Evolutionary conservation across 75 land plant genomes (phyloP).

Genomic region (Chamaecyparis obtusa): DNA sequence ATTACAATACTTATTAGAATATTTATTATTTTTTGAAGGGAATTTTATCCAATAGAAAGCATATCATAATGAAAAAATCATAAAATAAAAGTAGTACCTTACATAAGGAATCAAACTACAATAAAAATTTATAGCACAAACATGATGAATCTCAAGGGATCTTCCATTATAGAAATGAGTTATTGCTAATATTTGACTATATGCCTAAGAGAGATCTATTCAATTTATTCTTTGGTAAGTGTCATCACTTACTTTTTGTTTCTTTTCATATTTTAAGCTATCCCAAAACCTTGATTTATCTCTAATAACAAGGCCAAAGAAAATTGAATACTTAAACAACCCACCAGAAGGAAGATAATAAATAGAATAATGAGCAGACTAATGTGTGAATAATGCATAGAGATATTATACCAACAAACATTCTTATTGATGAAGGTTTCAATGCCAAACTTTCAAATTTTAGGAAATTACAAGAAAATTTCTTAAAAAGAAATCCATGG

Average conservation of each 20-base stretch:
- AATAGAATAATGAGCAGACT: too few relatives aligned
- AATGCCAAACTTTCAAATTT: slow-evolving; percentile 55
- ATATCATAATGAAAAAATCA: not conserved
- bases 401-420: slow-evolving; percentile 49
- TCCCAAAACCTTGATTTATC: too few relatives aligned
- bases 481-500: not conserved
- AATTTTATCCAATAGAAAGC: not conserved
- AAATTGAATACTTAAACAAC: too few relatives aligned
- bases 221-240: not conserved
- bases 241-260: too few relatives aligned
- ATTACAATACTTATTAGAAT: too few relatives aligned
- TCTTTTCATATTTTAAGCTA: too few relatives aligned
- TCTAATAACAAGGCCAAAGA: too few relatives aligned
- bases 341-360: too few relatives aligned
- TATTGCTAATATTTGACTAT: slow-evolving; percentile 68
- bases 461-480: slow-evolving; percentile 42
- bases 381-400: slow-evolving; percentile 21
- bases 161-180: slow-evolving; percentile 24
- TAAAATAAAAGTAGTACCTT: slow-evolving; percentile 20
- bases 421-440: slow-evolving; percentile 42
- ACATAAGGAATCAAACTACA: slow-evolving; percentile 46
- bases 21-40: not conserved
- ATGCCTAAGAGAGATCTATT: slow-evolving; percentile 61
- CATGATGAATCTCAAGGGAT: slow-evolving; percentile 65
- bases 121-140: slow-evolving; percentile 63